Conservation (phyloP, 257 asterid genomes). For the Nicotiana undulata region DNA sequence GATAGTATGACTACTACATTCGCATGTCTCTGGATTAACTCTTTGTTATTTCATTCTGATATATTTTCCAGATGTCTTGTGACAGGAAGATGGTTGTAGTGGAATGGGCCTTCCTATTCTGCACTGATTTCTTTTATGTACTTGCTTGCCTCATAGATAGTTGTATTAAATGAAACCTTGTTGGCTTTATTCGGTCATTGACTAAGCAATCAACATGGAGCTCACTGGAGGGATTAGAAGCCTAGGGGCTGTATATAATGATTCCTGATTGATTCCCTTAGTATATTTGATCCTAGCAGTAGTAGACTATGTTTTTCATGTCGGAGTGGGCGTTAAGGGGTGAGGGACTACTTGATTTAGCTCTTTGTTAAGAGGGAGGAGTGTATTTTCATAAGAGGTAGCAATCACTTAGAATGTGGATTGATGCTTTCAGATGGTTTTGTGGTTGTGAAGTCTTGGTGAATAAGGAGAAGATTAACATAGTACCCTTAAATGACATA, state of each 20-base stretch:
- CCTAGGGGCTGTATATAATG: not conserved
- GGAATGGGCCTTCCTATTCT: not conserved
- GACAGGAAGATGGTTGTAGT: constrained; percentile 42
- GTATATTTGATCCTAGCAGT: not conserved
- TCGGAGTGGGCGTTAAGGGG: not conserved
- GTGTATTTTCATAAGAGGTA: not conserved
- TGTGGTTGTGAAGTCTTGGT: not conserved
- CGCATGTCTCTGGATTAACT: constrained; percentile 9
- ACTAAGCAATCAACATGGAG: not conserved
- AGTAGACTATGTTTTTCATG: not conserved
- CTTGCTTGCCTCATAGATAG: not conserved
- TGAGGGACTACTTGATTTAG: not conserved
- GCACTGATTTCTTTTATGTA: not conserved
- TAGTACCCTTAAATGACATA: not conserved
- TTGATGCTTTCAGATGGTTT: not conserved
- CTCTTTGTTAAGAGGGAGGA: not conserved
- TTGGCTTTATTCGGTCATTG: not conserved
- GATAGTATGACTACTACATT: constrained; percentile 5
- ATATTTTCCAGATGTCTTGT: constrained; percentile 42
- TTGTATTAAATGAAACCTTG: not conserved
- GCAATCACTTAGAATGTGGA: not conserved
- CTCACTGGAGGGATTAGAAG: not conserved
- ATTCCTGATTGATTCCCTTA: not conserved
- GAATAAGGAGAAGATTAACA: not conserved
- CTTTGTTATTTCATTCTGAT: constrained; percentile 37